phyloP scores from a whole-genome alignment of 305 asterid species.

The Solanum hybrid region DNA sequence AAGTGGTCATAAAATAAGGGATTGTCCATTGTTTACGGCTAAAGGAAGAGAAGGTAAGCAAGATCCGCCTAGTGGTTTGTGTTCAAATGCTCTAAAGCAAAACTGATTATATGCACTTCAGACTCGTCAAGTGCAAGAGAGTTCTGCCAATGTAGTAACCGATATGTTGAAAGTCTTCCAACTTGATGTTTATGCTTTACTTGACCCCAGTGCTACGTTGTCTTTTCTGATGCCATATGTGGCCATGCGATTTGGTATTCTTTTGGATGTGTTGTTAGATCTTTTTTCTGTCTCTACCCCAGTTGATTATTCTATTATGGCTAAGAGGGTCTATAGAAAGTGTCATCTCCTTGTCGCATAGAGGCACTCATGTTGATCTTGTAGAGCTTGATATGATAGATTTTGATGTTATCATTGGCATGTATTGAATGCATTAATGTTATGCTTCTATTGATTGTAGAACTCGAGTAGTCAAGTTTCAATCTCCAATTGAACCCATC shows the following conservation, averaged over 20 bases:
- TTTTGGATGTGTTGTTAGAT: not conserved
- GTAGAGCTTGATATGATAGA: not conserved
- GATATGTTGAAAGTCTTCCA: not conserved
- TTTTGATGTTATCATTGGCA: not conserved
- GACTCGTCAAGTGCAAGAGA: not conserved
- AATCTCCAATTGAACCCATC: not conserved
- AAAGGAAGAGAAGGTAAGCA: not conserved
- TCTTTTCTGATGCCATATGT: not conserved
- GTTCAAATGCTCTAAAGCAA: not conserved
- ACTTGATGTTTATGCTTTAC: not conserved
- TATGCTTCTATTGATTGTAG: not conserved
- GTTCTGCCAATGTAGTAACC: not conserved
- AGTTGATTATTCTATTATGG: not conserved
- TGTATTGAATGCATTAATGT: not conserved
- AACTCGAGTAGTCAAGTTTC: not conserved
- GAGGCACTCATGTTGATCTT: not conserved
- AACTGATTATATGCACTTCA: not conserved
- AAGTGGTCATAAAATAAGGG: not conserved
- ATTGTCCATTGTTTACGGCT: not conserved
- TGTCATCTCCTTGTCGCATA: not conserved
- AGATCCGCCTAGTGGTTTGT: not conserved
- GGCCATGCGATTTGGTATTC: not conserved
- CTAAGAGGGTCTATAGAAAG: not conserved
- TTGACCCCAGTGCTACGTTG: not conserved
- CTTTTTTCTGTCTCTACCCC: not conserved